These are phyloP conservation scores for Mrakia frigida DNA, from an alignment of 768 basidiomycete species.

Conservation along the genomic window DNA sequence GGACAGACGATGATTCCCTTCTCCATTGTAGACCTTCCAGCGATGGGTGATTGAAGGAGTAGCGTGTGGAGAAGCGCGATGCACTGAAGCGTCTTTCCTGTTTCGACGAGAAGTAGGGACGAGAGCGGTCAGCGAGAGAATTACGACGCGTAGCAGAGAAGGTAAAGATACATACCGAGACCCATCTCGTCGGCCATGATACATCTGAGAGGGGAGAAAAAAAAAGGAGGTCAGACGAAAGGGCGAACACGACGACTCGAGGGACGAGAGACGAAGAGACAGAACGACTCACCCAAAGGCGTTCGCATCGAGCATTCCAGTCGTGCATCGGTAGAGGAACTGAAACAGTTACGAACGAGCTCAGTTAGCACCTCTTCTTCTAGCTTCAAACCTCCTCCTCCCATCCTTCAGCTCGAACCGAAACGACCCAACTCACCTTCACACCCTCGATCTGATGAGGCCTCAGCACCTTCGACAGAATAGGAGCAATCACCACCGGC, in stretches of 20 bases:
- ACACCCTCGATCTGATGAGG: conserved; percentile 99
- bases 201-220: conserved; percentile 57
- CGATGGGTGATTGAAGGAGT: conserved; percentile 85
- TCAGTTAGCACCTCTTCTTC: neutral
- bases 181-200: conserved; percentile 99
- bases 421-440: conserved; percentile 55
- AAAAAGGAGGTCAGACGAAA: neutral
- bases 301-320: conserved; percentile 84
- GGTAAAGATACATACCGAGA: conserved; percentile 52
- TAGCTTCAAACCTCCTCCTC: no score
- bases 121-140: neutral
- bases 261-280: conserved; percentile 15
- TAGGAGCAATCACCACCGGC: conserved; percentile 93
- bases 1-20: conserved; percentile 98
- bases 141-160: no score
- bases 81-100: conserved; percentile 86
- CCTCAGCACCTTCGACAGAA: conserved; percentile 75
- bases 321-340: conserved; percentile 94
- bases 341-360: conserved; percentile 41
- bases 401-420: neutral
- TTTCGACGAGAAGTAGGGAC: neutral
- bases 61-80: conserved; percentile 93
- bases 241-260: conserved; percentile 67
- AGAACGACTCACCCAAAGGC: conserved; percentile 51
- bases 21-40: conserved; percentile 82